These are phyloP conservation scores for Inosperma sp. DNA, from an alignment of 768 basidiomycete species.

Conservation along the genomic window DNA sequence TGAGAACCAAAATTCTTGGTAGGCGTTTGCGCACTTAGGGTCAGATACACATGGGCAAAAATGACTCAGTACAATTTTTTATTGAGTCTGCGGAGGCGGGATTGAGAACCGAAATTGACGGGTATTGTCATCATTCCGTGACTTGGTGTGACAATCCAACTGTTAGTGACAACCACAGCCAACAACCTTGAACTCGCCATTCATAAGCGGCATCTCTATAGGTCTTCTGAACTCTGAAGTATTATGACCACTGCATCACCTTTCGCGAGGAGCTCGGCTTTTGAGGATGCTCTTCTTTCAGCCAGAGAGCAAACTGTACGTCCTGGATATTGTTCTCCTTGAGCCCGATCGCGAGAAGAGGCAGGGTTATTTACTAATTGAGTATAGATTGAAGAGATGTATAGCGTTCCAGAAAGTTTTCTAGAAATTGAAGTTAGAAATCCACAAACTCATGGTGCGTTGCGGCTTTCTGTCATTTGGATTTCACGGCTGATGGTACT, in stretches of 20 bases:
- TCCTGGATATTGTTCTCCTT: constrained; percentile 10
- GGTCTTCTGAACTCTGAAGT: too few species aligned
- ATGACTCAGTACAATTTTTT: too few species aligned
- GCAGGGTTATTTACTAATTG: constrained; percentile 3
- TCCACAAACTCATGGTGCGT: constrained; percentile 91
- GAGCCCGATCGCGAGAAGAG: constrained; percentile 18
- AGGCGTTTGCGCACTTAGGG: too few species aligned
- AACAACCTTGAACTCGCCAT: too few species aligned
- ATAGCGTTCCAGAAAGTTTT: constrained; percentile 94
- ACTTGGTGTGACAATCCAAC: too few species aligned
- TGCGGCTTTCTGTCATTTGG: neutral
- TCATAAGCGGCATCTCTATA: too few species aligned
- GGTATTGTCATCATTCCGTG: too few species aligned
- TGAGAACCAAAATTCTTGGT: too few species aligned
- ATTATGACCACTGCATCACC: constrained; percentile 43
- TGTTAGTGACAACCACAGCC: too few species aligned
- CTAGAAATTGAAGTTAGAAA: constrained; percentile 96
- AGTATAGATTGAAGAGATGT: constrained; percentile 93
- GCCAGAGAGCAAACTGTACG: constrained; percentile 58
- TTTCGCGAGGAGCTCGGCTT: constrained; percentile 55
- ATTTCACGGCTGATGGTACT: neutral
- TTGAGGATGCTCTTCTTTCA: constrained; percentile 48
- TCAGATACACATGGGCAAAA: too few species aligned
- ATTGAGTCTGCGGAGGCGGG: too few species aligned
- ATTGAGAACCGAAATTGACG: too few species aligned